phyloP scores from a whole-genome alignment of 805 yeast genomes.

The Barnettozyma californica region DNA sequence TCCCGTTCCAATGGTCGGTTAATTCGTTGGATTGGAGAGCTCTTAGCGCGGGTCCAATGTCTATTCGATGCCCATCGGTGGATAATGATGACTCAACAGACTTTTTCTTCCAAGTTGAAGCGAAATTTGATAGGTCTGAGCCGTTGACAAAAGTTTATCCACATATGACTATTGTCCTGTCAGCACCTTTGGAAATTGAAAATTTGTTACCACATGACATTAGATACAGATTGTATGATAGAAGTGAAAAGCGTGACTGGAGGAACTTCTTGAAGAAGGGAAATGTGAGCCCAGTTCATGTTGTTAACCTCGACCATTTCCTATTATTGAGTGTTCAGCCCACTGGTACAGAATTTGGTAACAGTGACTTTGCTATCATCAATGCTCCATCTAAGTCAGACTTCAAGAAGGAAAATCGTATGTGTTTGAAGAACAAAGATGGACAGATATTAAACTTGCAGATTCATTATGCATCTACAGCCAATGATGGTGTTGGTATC shows the following conservation, averaged over 20 bases:
- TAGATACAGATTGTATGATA: conserved; percentile 70
- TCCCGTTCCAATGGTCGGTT: conserved; percentile 63
- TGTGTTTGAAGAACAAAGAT: conserved; percentile 50
- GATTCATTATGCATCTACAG: conserved; percentile 54
- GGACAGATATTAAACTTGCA: conserved; percentile 64
- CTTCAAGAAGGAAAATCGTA: conserved; percentile 48
- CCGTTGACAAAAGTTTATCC: conserved; percentile 77
- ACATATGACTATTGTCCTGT: conserved; percentile 66
- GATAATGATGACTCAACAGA: conserved; percentile 35
- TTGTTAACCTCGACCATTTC: conserved; percentile 67
- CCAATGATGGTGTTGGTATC: conserved; percentile 51
- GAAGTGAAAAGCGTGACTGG: conserved; percentile 64
- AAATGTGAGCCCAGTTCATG: conserved; percentile 67
- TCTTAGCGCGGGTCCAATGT: conserved; percentile 41
- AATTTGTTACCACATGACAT: conserved; percentile 83
- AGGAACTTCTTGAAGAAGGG: conserved; percentile 59
- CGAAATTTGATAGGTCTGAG: conserved; percentile 57
- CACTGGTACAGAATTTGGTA: conserved; percentile 50
- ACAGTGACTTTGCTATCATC: conserved; percentile 68
- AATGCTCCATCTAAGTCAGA: conserved; percentile 50
- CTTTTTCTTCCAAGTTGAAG: conserved; percentile 70
- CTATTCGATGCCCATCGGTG: conserved; percentile 55
- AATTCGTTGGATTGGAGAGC: conserved; percentile 62
- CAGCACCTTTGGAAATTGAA: conserved; percentile 83
- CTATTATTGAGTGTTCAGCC: conserved; percentile 68